These are phyloP conservation scores for Uronychia setigera DNA, from an alignment of 73 alveolate species.

Conservation along the genomic window DNA sequence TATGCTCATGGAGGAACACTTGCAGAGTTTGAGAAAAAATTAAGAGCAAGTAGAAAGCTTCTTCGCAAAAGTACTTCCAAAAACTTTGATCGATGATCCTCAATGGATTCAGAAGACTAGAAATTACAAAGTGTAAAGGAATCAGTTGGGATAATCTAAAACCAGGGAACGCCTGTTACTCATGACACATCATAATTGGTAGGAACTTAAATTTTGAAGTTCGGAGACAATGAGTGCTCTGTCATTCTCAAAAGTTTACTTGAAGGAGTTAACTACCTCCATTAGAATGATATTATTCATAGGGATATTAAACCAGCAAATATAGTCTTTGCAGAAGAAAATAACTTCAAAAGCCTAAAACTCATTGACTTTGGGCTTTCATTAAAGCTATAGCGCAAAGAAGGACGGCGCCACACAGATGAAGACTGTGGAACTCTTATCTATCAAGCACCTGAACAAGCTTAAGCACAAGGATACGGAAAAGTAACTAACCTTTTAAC, in stretches of 20 bases:
- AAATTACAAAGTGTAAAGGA: too few relatives aligned
- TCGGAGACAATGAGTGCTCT: constrained; percentile 42
- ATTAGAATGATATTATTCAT: constrained; percentile 49
- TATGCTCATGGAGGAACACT: not conserved
- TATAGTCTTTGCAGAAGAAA: constrained; percentile 35
- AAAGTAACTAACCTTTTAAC: not conserved
- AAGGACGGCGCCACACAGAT: constrained; percentile 14
- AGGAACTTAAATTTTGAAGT: not conserved
- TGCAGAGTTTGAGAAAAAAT: not conserved
- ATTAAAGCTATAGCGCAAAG: constrained; percentile 15
- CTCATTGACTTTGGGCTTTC: constrained; percentile 68
- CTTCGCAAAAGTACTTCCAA: not conserved
- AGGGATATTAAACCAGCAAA: constrained; percentile 69
- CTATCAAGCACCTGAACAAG: constrained; percentile 72
- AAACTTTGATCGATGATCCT: not conserved
- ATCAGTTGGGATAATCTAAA: too few relatives aligned
- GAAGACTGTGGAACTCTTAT: constrained; percentile 67
- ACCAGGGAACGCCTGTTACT: too few relatives aligned
- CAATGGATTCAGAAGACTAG: not conserved
- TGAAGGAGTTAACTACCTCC: constrained; percentile 53
- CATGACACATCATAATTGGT: too few relatives aligned
- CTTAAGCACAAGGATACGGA: constrained; percentile 48
- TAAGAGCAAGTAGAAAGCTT: not conserved
- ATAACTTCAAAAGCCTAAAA: constrained; percentile 38
- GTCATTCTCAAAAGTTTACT: constrained; percentile 40